Percentiles rank a stretch among this genome's conserved stretches.
Conservation (phyloP, 139 green algal genomes). For the Chlamydomonas incerta region DNA sequence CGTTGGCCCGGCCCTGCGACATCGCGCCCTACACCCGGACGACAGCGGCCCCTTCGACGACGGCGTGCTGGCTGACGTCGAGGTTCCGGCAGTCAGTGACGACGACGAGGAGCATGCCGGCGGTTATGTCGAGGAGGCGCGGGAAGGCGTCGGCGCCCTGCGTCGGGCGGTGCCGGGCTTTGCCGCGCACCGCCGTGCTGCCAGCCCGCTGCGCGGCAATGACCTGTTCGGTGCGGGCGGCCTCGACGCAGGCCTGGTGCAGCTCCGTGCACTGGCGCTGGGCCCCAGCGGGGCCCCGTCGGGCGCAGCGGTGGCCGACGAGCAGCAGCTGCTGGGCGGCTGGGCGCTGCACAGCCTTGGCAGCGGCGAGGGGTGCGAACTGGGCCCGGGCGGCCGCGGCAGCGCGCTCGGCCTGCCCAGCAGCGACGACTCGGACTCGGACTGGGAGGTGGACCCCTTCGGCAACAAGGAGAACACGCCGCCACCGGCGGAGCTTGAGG, state of each 20-base stretch:
- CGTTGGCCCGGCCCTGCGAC: slow-evolving; percentile 10
- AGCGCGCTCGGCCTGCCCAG: background rate
- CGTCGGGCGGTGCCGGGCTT: no score
- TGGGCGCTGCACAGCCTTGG: background rate
- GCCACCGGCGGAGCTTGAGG: background rate
- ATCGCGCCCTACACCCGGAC: background rate
- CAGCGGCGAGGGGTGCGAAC: background rate
- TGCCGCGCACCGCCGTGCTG: no score
- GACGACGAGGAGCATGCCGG: background rate
- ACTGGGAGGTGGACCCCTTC: background rate
- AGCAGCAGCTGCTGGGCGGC: background rate
- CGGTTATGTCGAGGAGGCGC: no score
- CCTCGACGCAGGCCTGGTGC: background rate
- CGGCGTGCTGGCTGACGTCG: background rate
- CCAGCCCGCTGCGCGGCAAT: no score
- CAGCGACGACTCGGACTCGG: background rate
- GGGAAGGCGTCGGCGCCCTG: no score
- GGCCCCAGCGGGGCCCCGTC: no score
- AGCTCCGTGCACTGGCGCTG: background rate
- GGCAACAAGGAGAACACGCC: slow-evolving; percentile 36
- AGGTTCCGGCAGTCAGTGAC: background rate
- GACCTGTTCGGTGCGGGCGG: no score
- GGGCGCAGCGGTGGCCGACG: background rate
- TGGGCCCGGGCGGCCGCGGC: background rate
- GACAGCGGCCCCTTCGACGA: background rate